phyloP scores from a whole-genome alignment of 129 eudicot species.

The Kitagawia praeruptora region DNA sequence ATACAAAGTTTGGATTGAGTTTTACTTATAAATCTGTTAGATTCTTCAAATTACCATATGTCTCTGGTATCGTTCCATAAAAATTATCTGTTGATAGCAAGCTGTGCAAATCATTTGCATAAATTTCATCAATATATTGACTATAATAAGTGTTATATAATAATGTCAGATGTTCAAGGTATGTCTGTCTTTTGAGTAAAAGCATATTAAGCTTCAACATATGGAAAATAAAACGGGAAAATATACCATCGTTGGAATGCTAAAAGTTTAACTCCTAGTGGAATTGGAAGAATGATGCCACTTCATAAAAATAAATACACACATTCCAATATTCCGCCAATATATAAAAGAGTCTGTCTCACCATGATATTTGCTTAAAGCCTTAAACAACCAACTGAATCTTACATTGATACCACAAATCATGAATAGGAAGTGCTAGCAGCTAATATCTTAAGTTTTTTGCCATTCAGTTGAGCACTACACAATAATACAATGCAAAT shows the following conservation, averaged over 20 bases:
- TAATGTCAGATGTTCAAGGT: neutral
- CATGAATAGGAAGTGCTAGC: conserved; percentile 47
- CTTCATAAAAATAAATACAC: neutral
- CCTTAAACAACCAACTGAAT: neutral
- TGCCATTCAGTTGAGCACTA: conserved; percentile 12
- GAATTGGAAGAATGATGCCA: neutral
- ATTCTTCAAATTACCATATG: conserved; percentile 34
- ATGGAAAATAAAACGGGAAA: neutral
- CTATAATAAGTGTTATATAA: neutral
- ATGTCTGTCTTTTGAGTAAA: neutral
- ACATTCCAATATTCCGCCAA: neutral
- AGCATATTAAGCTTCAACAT: neutral
- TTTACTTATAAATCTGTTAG: conserved; percentile 39
- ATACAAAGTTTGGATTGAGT: neutral
- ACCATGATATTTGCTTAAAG: neutral
- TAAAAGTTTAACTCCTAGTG: neutral
- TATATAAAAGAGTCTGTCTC: neutral
- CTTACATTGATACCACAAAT: conserved; percentile 24
- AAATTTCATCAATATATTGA: neutral
- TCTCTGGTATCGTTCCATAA: conserved; percentile 41
- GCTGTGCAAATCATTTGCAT: conserved; percentile 19
- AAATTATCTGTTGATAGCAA: conserved; percentile 40
- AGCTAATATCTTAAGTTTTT: neutral
- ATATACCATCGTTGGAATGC: neutral
- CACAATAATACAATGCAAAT: neutral